Percentiles rank a stretch among this genome's conserved stretches.
phyloP scores from a whole-genome alignment of 176 grass and related monocot genomes.

The Aegilops bicornis region DNA sequence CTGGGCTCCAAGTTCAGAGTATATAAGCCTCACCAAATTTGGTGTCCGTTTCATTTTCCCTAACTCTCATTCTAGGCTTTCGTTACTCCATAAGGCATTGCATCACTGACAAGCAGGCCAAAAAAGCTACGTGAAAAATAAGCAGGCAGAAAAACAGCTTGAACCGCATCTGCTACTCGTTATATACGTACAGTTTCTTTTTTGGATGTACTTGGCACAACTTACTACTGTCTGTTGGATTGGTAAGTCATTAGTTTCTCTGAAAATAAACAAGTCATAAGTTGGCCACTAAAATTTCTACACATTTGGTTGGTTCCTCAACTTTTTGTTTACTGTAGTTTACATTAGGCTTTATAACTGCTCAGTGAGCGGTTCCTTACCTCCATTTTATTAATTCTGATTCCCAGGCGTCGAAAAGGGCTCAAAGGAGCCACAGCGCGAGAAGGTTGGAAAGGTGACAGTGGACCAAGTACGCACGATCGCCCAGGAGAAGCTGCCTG shows the following conservation, averaged over 20 bases:
- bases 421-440: slow-evolving; percentile 59
- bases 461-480: slow-evolving; percentile 70
- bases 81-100: not conserved
- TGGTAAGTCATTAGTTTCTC: not conserved
- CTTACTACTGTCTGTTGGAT: not conserved
- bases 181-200: too few relatives aligned
- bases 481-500: slow-evolving; percentile 79
- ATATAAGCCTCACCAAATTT: not conserved
- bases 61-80: not conserved
- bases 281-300: not conserved
- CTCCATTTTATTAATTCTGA: slow-evolving; percentile 30
- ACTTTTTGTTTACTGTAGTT: not conserved
- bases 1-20: not conserved
- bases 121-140: not conserved
- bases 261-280: not conserved
- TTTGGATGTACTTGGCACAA: not conserved
- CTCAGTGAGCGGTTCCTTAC: not conserved
- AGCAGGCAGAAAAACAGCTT: too few relatives aligned
- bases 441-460: slow-evolving; percentile 81
- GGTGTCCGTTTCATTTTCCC: not conserved
- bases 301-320: not conserved
- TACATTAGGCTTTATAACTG: not conserved
- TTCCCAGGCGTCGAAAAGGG: slow-evolving; percentile 73
- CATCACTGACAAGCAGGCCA: not conserved
- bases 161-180: too few relatives aligned